Evolutionary conservation across 2,329 filamentous ascomycete genomes (phyloP), one percentile per base, ranked within the genome.

Genomic region (Venturia carpophila): DNA sequence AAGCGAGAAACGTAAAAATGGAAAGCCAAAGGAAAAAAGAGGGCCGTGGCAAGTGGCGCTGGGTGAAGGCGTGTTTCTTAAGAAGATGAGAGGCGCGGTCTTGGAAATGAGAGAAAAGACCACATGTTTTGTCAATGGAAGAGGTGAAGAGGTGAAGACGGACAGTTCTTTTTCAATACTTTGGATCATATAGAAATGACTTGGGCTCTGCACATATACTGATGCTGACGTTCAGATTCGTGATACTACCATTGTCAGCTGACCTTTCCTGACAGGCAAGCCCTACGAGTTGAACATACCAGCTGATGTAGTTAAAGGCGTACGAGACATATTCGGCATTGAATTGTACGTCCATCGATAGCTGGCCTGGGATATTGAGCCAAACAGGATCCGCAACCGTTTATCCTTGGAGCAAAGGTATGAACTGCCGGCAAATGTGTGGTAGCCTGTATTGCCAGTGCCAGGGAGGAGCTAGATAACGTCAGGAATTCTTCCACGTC

Each of bases 271-370:
- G 9, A 52, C 7, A 52, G 5, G 11, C 30, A 52, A 27, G 24
- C 7, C 6, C 17, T 45, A 45, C 4, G 30, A 60, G 52, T 69
- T 67, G 52, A 74, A 76, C 67, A 81, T 72, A 42, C 71, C 74
- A 37, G 75, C 72, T 56, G 66, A 84, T 76, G 72, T 85, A 85
- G 73, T 85, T 82, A 67, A 85, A 80, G 5, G 83, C 82, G 70
- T 86, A 84, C 3, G 82, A 81, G 47, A 83, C 78, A 68, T 82
- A 84, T 70, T 85, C 83, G 5, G 80, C 73, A 68, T 81, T 84
- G 37, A 73, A 67, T 68, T 84, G 83, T 0, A 76, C 77, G 66
- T 86, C 82, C 27, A 68, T 72, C 11, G 83, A 73, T 45, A 80
- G 75, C 47, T 75, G 74, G 1, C 73, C 72, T 0, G 83, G 82